phyloP scores from a whole-genome alignment of 139 green algal species.

The Edaphochlamys debaryana region DNA sequence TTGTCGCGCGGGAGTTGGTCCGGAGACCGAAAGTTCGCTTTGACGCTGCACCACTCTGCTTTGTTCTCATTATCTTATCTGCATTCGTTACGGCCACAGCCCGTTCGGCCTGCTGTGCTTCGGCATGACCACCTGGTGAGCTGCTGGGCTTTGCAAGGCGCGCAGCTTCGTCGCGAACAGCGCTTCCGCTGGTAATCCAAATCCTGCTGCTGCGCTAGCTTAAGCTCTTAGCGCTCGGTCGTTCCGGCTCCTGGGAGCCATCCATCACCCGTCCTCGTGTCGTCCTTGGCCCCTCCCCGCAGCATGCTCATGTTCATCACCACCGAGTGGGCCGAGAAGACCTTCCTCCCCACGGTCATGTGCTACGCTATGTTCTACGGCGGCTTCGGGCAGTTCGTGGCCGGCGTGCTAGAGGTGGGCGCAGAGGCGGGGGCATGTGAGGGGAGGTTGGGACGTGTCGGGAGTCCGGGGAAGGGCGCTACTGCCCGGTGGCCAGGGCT shows the following conservation, averaged over 20 bases:
- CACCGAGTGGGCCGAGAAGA: constrained; percentile 27
- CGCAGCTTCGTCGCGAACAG: no score
- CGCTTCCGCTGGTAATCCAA: not conserved
- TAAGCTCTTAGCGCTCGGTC: no score
- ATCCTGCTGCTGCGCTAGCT: not conserved
- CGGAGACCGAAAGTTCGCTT: no score
- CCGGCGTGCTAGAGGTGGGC: constrained; percentile 75
- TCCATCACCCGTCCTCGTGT: no score
- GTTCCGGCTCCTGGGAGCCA: no score
- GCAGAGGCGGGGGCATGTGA: no score
- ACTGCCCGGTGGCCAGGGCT: no score
- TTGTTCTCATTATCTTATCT: no score
- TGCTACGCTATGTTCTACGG: constrained; percentile 73
- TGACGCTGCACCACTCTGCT: no score
- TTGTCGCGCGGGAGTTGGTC: not conserved
- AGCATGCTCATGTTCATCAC: not conserved
- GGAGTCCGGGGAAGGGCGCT: no score
- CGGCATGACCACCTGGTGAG: not conserved
- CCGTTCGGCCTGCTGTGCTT: not conserved
- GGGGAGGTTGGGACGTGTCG: no score
- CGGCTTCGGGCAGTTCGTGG: constrained; percentile 74
- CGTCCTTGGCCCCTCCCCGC: no score
- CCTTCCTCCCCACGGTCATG: constrained; percentile 47
- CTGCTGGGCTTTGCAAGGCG: not conserved
- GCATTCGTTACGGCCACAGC: not conserved